A percentile compares a stretch with the other conserved stretches of the same genome.
Evolutionary conservation across 257 asterid species (phyloP).

Genomic region (Solanum raphanifolium): DNA sequence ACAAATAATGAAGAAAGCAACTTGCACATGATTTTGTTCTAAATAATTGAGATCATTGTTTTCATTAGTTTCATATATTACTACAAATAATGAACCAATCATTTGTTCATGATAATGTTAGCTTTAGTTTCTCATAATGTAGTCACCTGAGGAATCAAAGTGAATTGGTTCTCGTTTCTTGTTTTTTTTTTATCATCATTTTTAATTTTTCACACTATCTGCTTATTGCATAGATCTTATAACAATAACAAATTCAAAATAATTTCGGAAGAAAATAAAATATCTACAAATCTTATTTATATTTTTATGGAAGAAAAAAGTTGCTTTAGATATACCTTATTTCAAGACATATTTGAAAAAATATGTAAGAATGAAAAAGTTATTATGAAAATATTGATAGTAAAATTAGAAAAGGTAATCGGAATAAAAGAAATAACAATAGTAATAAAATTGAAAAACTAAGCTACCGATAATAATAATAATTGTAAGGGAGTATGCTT

Average conservation of each 20-base stretch:
- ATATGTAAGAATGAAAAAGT: too few relatives aligned
- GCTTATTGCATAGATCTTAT: too few relatives aligned
- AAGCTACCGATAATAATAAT: background rate
- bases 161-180: background rate
- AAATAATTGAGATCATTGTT: background rate
- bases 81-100: background rate
- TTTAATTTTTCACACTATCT: too few relatives aligned
- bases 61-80: background rate
- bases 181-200: background rate
- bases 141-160: background rate
- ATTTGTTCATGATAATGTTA: background rate
- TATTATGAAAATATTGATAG: too few relatives aligned
- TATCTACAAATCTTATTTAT: too few relatives aligned
- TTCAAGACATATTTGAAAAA: too few relatives aligned
- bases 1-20: background rate
- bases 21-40: background rate
- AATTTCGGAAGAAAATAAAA: too few relatives aligned
- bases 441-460: too few relatives aligned
- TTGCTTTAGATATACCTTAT: too few relatives aligned
- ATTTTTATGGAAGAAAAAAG: too few relatives aligned
- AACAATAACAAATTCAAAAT: too few relatives aligned
- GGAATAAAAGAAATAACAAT: background rate
- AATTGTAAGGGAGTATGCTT: background rate
- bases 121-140: background rate
- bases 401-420: background rate